A percentile compares a stretch with the other conserved stretches of the same genome.
Conservation (phyloP, 1,139 yeast genomes). For the Yamadazyma atlantica region DNA sequence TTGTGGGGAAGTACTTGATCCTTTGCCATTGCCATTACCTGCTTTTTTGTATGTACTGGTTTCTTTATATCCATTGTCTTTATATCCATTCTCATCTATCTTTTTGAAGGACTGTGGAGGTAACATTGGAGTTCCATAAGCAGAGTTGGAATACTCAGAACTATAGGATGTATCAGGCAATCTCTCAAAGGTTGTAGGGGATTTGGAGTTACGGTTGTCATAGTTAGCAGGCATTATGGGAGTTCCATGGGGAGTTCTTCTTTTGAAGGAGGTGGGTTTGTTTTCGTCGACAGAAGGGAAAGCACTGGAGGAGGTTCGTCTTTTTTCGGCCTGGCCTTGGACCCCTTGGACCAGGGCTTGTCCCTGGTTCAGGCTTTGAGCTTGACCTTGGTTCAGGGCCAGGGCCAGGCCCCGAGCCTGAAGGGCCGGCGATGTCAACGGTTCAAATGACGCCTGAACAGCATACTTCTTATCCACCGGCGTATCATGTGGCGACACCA, state of each 20-base stretch:
- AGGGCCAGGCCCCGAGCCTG: conserved; percentile 39
- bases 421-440: conserved; percentile 67
- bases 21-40: too few relatives aligned
- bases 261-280: conserved; percentile 22
- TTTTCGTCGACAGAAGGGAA: conserved; percentile 32
- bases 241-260: conserved; percentile 52
- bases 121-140: conserved; percentile 33
- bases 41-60: conserved; percentile 2
- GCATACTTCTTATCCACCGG: conserved; percentile 46
- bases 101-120: conserved; percentile 37
- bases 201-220: conserved; percentile 10
- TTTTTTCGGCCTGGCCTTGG: conserved; percentile 27
- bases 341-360: too few relatives aligned
- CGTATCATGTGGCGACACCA: conserved; percentile 73
- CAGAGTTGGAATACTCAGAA: conserved; percentile 8
- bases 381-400: too few relatives aligned
- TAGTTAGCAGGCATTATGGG: conserved; percentile 35
- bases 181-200: conserved; percentile 26
- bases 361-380: too few relatives aligned
- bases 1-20: conserved; percentile 19
- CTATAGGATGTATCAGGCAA: conserved; percentile 38
- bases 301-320: conserved; percentile 37
- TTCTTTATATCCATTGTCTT: too few relatives aligned
- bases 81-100: too few relatives aligned
- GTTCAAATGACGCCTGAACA: conserved; percentile 39